phyloP scores from a whole-genome alignment of 108 stramenopile species.

The Parietichytrium sp. region DNA sequence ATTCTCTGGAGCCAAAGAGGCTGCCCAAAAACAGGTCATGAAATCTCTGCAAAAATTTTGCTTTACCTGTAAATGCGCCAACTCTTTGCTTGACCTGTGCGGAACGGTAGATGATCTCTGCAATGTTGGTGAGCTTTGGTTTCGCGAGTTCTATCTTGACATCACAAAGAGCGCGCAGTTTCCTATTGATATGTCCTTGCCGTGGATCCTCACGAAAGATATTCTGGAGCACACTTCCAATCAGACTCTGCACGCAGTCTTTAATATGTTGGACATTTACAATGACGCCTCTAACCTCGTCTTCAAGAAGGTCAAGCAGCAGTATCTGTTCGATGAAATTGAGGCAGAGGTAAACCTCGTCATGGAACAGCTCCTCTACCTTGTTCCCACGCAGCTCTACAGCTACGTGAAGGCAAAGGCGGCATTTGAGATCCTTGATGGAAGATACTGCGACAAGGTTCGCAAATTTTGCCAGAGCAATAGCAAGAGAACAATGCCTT shows the following conservation, averaged over 20 bases:
- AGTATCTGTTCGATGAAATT: slow-evolving; percentile 63
- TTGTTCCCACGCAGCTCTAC: slow-evolving; percentile 53
- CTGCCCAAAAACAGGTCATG: too few relatives aligned
- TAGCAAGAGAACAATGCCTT: too few relatives aligned
- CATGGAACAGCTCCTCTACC: slow-evolving; percentile 56
- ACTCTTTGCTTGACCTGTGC: too few relatives aligned
- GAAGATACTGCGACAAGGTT: slow-evolving; percentile 15
- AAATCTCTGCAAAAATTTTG: too few relatives aligned
- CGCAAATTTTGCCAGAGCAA: not conserved
- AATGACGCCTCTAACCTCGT: slow-evolving; percentile 60
- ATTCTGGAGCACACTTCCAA: slow-evolving; percentile 45
- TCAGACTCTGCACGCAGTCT: slow-evolving; percentile 30
- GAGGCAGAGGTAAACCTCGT: slow-evolving; percentile 63
- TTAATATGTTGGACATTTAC: slow-evolving; percentile 62
- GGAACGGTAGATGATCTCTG: slow-evolving; percentile 47
- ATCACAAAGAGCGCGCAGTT: slow-evolving; percentile 47
- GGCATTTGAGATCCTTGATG: slow-evolving; percentile 41
- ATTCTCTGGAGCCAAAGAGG: too few relatives aligned
- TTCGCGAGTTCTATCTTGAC: slow-evolving; percentile 54
- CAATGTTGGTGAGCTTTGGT: slow-evolving; percentile 60
- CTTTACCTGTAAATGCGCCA: too few relatives aligned
- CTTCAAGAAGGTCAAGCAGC: slow-evolving; percentile 47
- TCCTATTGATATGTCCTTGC: slow-evolving; percentile 57
- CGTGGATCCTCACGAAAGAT: slow-evolving; percentile 56
- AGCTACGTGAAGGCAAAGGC: slow-evolving; percentile 51